Conservation (phyloP, 2,329 filamentous ascomycete genomes). For the Trichoderma brevicompactum region DNA sequence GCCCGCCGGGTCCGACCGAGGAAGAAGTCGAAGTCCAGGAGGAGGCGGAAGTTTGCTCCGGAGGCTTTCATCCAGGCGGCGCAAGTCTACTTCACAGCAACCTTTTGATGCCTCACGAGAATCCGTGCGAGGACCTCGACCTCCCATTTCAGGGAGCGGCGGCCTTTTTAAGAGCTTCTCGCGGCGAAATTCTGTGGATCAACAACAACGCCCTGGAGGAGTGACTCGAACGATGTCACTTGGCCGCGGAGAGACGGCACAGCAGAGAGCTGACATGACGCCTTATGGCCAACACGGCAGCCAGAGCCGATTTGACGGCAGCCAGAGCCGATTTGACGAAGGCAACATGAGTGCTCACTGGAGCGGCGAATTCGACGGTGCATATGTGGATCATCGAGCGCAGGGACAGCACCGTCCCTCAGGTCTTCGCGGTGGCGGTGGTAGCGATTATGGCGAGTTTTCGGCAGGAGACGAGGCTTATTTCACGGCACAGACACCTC, state of each 20-base stretch:
- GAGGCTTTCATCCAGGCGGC: constrained; percentile 47
- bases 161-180: constrained; percentile 53
- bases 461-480: constrained; percentile 60
- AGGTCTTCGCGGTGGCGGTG: constrained; percentile 50
- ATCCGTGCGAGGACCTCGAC: constrained; percentile 50
- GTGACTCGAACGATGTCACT: constrained; percentile 65
- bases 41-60: constrained; percentile 49
- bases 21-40: constrained; percentile 48
- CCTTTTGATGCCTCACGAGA: constrained; percentile 45
- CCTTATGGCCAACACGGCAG: constrained; percentile 48
- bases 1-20: constrained; percentile 59
- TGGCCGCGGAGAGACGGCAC: constrained; percentile 57
- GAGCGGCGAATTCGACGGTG: constrained; percentile 50
- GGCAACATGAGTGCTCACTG: constrained; percentile 62
- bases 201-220: constrained; percentile 46
- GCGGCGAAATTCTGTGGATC: constrained; percentile 40
- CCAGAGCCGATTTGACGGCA: constrained; percentile 47
- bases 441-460: constrained; percentile 54
- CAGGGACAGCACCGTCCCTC: constrained; percentile 35
- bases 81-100: constrained; percentile 40
- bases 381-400: constrained; percentile 34
- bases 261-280: constrained; percentile 35
- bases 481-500: constrained; percentile 53
- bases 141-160: constrained; percentile 54
- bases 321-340: constrained; percentile 49